These are phyloP conservation scores for Hypoxylon rubiginosum DNA, from an alignment of 2,329 filamentous ascomycete species.

Conservation along the genomic window DNA sequence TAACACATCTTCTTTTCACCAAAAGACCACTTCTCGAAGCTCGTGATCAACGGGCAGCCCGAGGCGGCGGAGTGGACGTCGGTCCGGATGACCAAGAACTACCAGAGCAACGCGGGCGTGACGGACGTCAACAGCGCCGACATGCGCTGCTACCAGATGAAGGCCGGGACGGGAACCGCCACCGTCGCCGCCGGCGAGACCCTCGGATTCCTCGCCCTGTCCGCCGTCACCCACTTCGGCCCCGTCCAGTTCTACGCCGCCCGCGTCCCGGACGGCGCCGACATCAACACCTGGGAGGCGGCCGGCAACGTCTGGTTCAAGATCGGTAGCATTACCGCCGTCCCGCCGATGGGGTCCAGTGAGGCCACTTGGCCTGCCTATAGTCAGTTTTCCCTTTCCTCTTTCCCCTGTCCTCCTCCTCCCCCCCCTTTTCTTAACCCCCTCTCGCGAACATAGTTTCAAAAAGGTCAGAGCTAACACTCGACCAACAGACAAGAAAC, in stretches of 20 bases:
- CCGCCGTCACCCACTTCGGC: conserved; percentile 50
- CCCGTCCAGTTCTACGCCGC: conserved; percentile 55
- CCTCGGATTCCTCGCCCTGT: conserved; percentile 49
- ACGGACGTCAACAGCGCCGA: conserved; percentile 50
- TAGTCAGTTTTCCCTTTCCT: conserved; percentile 26
- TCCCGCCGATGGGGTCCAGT: conserved; percentile 40
- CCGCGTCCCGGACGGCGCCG: conserved; percentile 46
- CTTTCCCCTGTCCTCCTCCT: neutral
- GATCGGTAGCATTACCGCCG: conserved; percentile 47
- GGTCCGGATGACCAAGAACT: conserved; percentile 53
- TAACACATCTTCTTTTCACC: neutral
- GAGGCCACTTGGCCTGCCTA: conserved; percentile 48
- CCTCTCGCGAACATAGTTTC: neutral
- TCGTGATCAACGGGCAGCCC: conserved; percentile 46
- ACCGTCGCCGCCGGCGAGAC: conserved; percentile 49
- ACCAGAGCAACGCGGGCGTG: conserved; percentile 52
- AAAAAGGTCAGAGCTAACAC: conserved; percentile 14
- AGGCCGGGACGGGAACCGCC: conserved; percentile 41
- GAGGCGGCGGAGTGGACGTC: conserved; percentile 49
- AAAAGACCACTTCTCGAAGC: conserved; percentile 50
- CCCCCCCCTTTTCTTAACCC: neutral
- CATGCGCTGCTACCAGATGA: conserved; percentile 53
- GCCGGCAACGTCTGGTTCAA: conserved; percentile 55
- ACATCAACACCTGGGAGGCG: conserved; percentile 52
- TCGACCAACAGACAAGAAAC: conserved; percentile 41